Evolutionary conservation across 2,329 filamentous ascomycete genomes (phyloP).

Genomic region (Stagonosporopsis tanaceti): DNA sequence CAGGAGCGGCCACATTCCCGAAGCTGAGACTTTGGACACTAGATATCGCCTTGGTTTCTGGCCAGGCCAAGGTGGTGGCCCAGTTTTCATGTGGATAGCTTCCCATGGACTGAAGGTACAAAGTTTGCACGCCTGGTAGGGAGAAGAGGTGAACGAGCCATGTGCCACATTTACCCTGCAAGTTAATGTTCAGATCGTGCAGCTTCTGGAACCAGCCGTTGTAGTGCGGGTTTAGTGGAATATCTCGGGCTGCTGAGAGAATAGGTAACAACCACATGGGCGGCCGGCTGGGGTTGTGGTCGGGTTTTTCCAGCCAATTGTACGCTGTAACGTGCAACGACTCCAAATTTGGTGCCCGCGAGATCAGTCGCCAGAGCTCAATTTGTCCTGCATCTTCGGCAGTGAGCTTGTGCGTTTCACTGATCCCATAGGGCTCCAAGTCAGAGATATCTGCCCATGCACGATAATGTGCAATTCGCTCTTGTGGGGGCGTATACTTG

Average conservation of each 20-base stretch:
- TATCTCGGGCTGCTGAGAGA: not conserved
- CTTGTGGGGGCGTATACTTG: not conserved
- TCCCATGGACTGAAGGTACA: not conserved
- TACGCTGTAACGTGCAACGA: not conserved
- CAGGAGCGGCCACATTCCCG: not conserved
- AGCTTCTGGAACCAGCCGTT: not conserved
- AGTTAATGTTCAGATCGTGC: not conserved
- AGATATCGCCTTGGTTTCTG: not conserved
- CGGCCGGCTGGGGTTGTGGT: not conserved
- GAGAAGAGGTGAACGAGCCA: not conserved
- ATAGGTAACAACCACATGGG: not conserved
- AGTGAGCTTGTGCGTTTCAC: not conserved
- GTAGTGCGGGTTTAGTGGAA: not conserved
- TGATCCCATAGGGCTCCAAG: not conserved
- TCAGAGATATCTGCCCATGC: not conserved
- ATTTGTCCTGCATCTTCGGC: not conserved
- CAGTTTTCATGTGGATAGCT: not conserved
- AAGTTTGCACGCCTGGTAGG: not conserved
- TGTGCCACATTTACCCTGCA: not conserved
- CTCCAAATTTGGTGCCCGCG: constrained; percentile 1
- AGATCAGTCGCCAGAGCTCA: constrained; percentile 1
- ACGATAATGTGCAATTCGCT: not conserved
- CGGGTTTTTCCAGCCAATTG: not conserved
- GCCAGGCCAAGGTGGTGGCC: not conserved
- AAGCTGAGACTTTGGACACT: not conserved